A percentile compares a stretch with the other conserved stretches of the same genome.
These are phyloP conservation scores for Thalassiosira profunda DNA, from an alignment of 108 stramenopile species.

Conservation along the genomic window DNA sequence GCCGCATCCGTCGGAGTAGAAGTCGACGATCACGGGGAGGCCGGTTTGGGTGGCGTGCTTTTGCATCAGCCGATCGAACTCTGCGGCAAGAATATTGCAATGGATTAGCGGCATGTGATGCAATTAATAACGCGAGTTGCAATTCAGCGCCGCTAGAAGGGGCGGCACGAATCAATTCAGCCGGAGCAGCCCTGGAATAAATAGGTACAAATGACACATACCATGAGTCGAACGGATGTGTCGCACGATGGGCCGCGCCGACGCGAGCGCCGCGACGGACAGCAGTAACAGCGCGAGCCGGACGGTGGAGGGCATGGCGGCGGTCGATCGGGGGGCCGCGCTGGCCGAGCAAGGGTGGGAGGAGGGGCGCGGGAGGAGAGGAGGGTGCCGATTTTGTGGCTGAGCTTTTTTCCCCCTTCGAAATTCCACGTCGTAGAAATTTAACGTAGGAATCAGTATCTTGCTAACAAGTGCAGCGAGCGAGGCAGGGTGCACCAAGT, in stretches of 20 bases:
- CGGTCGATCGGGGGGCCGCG: too few species aligned
- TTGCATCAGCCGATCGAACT: slow-evolving; percentile 88
- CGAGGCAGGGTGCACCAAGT: too few species aligned
- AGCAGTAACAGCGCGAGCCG: slow-evolving; percentile 10
- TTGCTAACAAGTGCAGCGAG: too few species aligned
- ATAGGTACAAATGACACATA: slow-evolving; percentile 21
- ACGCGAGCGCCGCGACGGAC: neutral
- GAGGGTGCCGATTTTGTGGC: too few species aligned
- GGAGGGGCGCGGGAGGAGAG: too few species aligned
- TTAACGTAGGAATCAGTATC: too few species aligned
- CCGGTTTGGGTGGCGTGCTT: slow-evolving; percentile 93
- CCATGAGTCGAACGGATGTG: slow-evolving; percentile 85
- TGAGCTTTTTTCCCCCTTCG: too few species aligned
- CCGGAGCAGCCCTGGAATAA: too few species aligned
- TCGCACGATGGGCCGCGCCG: slow-evolving; percentile 75
- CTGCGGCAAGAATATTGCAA: slow-evolving; percentile 19
- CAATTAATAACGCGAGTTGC: neutral
- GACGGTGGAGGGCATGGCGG: neutral
- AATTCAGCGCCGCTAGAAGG: neutral
- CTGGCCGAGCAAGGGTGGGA: too few species aligned
- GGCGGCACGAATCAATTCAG: neutral
- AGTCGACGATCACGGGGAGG: slow-evolving; percentile 93
- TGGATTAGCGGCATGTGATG: neutral
- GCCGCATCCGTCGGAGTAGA: slow-evolving; percentile 73
- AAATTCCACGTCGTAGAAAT: too few species aligned